Percentiles rank a stretch among this genome's conserved stretches.
phyloP scores from a whole-genome alignment of 495 filamentous ascomycete species.

The Aspergillus bridgeri region DNA sequence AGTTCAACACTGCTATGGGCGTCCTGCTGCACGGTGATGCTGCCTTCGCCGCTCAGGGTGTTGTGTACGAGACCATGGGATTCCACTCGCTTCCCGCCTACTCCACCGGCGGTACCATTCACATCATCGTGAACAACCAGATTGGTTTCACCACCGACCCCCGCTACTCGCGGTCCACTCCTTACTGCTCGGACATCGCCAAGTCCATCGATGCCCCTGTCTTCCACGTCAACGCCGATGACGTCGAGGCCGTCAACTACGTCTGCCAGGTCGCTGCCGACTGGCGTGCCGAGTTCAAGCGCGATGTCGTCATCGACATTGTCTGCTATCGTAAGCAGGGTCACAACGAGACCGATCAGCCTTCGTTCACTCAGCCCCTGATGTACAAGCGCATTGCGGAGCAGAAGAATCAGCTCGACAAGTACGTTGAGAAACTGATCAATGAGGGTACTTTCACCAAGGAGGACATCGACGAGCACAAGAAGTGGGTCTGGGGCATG shows the following conservation, averaged over 20 bases:
- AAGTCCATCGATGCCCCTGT: constrained; percentile 97
- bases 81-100: constrained; percentile 94
- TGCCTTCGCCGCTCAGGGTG: constrained; percentile 91
- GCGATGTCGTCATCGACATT: constrained; percentile 94
- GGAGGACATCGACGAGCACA: constrained; percentile 97
- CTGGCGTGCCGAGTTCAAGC: constrained; percentile 96
- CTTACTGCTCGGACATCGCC: constrained; percentile 98
- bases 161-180: constrained; percentile 91
- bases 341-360: constrained; percentile 99
- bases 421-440: constrained; percentile 84
- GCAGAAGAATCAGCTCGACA: constrained; percentile 76
- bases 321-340: constrained; percentile 99
- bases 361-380: constrained; percentile 96
- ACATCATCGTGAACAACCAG: constrained; percentile 98
- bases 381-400: constrained; percentile 97
- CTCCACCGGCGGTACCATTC: constrained; percentile 95
- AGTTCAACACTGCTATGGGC: constrained; percentile 87
- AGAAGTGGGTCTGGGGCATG: constrained; percentile 99
- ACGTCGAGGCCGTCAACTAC: constrained; percentile 97
- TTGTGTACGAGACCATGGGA: constrained; percentile 98
- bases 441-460: constrained; percentile 91
- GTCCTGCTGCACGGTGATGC: constrained; percentile 95
- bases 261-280: constrained; percentile 95
- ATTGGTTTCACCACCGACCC: constrained; percentile 99
- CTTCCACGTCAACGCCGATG: constrained; percentile 98